A percentile compares a stretch with the other conserved stretches of the same genome.
These are phyloP conservation scores for Xylaria flabelliformis DNA, from an alignment of 495 filamentous ascomycete genomes.

Conservation along the genomic window DNA sequence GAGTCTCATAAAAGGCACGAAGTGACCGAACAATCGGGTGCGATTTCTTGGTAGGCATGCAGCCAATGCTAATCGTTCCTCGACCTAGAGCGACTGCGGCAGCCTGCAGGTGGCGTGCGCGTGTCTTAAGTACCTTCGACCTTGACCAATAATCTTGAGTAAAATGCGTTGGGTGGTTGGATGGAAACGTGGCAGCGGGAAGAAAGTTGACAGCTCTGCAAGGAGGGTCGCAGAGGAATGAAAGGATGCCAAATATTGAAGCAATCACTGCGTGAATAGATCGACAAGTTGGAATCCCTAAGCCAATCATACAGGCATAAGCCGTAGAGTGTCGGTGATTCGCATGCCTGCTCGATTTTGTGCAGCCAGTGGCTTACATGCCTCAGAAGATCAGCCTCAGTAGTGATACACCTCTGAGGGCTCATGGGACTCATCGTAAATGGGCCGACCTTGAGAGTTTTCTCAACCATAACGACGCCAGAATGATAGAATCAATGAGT, in stretches of 20 bases:
- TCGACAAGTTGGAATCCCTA: slow-evolving; percentile 6
- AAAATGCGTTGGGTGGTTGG: background rate
- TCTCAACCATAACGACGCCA: background rate
- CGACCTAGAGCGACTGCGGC: background rate
- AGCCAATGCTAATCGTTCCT: background rate
- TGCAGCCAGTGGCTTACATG: slow-evolving; percentile 23
- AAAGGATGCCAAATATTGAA: slow-evolving; percentile 15
- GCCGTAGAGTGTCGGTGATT: slow-evolving; percentile 7
- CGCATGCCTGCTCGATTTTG: slow-evolving; percentile 20
- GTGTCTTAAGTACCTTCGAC: background rate
- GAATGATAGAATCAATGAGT: background rate
- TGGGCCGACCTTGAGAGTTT: background rate
- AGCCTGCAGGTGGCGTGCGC: slow-evolving; percentile 14
- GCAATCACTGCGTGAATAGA: slow-evolving; percentile 15
- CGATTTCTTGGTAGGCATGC: slow-evolving; percentile 3
- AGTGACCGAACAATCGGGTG: background rate
- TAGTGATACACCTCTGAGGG: background rate
- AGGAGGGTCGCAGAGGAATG: slow-evolving; percentile 20
- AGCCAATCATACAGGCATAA: slow-evolving; percentile 14
- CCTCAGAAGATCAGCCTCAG: background rate
- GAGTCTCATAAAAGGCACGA: background rate
- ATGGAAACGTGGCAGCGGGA: slow-evolving; percentile 20
- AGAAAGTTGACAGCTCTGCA: slow-evolving; percentile 22
- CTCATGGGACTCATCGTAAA: background rate
- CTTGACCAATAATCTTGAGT: too few relatives aligned